Percentiles rank a stretch among this genome's conserved stretches.
Conservation (phyloP, 2,329 filamentous ascomycete species). For the Cytospora chrysosperma region DNA sequence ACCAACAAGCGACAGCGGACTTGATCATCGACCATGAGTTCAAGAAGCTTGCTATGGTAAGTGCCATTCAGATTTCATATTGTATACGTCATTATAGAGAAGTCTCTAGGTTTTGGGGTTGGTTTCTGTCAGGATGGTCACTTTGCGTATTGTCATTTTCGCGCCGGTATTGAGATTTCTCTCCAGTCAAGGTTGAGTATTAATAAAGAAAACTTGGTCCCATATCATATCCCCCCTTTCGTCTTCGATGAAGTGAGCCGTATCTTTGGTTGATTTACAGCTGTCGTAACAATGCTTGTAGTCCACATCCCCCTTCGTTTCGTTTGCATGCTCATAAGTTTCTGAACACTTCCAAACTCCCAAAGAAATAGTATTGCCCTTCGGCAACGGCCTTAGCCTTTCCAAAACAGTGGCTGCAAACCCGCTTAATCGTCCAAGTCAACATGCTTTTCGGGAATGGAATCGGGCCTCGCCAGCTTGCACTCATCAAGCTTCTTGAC, state of each 20-base stretch:
- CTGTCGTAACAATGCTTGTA: neutral
- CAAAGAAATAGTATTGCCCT: neutral
- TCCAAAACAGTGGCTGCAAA: neutral
- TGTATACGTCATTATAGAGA: neutral
- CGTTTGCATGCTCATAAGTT: neutral
- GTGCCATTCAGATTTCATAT: neutral
- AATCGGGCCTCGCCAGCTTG: slow-evolving; percentile 16
- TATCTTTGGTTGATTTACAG: neutral
- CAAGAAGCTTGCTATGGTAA: neutral
- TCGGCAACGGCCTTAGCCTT: neutral
- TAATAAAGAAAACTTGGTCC: neutral
- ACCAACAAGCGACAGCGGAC: neutral
- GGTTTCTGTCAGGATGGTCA: neutral
- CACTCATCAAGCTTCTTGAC: slow-evolving; percentile 26
- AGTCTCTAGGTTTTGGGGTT: neutral
- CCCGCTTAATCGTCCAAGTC: slow-evolving; percentile 10
- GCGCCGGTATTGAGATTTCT: neutral
- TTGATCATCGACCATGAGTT: neutral
- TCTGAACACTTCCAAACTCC: neutral
- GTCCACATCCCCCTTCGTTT: neutral
- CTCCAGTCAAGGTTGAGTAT: neutral
- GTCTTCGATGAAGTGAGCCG: neutral
- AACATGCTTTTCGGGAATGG: slow-evolving; percentile 11
- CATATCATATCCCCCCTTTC: neutral
- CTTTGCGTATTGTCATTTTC: too few species aligned